Conservation (phyloP, 148 eudicot species). For the Vaccinium darrowii region DNA sequence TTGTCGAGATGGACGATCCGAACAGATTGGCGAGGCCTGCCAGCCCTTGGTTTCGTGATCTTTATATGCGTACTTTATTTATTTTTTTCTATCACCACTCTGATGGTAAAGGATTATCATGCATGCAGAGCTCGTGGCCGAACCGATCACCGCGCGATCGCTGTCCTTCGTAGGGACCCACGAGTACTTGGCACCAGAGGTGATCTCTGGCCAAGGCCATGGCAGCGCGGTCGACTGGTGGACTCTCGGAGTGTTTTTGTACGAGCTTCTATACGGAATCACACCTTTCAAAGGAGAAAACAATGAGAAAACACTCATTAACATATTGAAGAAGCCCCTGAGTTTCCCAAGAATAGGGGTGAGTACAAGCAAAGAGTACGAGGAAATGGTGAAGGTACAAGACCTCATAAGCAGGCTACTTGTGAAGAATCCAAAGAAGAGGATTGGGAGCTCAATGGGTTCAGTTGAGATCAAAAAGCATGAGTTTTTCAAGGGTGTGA, state of each 20-base stretch:
- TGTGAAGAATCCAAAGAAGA: conserved; percentile 75
- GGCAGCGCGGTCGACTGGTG: conserved; percentile 83
- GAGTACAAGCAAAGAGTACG: conserved; percentile 51
- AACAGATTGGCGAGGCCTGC: too few species aligned
- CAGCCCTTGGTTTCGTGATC: too few species aligned
- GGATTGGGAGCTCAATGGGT: conserved; percentile 71
- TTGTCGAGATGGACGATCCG: too few species aligned
- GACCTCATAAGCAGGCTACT: conserved; percentile 65
- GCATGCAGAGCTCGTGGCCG: conserved; percentile 57
- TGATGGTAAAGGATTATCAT: background rate
- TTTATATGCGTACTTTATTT: too few species aligned
- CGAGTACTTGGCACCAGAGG: conserved; percentile 80
- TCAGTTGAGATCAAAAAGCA: conserved; percentile 73
- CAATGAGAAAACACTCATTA: conserved; percentile 62
- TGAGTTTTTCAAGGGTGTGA: conserved; percentile 79
- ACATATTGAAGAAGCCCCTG: conserved; percentile 59
- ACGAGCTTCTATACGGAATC: conserved; percentile 53
- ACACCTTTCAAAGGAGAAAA: conserved; percentile 75
- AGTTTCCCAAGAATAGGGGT: conserved; percentile 52
- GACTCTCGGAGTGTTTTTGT: conserved; percentile 70
- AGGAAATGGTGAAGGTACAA: conserved; percentile 60
- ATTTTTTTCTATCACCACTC: background rate
- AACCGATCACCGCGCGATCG: conserved; percentile 62
- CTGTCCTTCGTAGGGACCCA: conserved; percentile 78
- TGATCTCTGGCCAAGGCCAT: conserved; percentile 69